phyloP scores from a whole-genome alignment of 2,329 filamentous ascomycete genomes.

The Lizonia empirigonia region DNA sequence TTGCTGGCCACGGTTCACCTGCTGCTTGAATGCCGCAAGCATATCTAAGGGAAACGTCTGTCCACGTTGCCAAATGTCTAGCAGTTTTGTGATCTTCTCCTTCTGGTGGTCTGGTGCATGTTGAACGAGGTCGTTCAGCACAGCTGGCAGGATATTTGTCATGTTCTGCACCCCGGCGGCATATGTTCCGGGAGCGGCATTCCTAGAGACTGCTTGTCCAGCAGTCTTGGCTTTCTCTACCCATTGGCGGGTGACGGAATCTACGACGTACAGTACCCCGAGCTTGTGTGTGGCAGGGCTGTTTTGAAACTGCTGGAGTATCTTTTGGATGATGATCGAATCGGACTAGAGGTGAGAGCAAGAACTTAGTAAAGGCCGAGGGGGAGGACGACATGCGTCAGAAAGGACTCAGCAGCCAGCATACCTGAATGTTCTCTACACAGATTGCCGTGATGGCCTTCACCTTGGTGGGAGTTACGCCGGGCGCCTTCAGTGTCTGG shows the following conservation, averaged over 20 bases:
- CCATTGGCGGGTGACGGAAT: constrained; percentile 99
- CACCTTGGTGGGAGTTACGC: constrained; percentile 93
- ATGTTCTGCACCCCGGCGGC: constrained; percentile 95
- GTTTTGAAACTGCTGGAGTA: constrained; percentile 97
- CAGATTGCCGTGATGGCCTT: constrained; percentile 84
- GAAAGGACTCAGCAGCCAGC: constrained; percentile 22
- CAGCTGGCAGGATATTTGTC: constrained; percentile 87
- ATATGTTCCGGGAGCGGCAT: constrained; percentile 88
- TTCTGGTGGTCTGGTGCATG: constrained; percentile 92
- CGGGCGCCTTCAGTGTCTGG: constrained; percentile 87
- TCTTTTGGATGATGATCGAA: constrained; percentile 91
- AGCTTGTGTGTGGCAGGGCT: constrained; percentile 94
- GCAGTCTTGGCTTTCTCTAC: constrained; percentile 90
- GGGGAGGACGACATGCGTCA: constrained; percentile 10
- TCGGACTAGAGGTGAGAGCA: constrained; percentile 70
- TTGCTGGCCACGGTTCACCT: constrained; percentile 67
- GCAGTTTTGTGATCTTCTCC: constrained; percentile 91
- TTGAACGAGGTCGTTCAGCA: constrained; percentile 95
- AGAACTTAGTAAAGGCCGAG: constrained; percentile 35
- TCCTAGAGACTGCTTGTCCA: constrained; percentile 77
- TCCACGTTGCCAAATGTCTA: constrained; percentile 98
- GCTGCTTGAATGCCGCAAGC: constrained; percentile 83
- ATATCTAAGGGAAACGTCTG: constrained; percentile 84
- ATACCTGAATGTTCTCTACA: constrained; percentile 60
- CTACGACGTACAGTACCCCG: constrained; percentile 99